Conservation (phyloP, 345 rosid species). For the Salix purpurea region DNA sequence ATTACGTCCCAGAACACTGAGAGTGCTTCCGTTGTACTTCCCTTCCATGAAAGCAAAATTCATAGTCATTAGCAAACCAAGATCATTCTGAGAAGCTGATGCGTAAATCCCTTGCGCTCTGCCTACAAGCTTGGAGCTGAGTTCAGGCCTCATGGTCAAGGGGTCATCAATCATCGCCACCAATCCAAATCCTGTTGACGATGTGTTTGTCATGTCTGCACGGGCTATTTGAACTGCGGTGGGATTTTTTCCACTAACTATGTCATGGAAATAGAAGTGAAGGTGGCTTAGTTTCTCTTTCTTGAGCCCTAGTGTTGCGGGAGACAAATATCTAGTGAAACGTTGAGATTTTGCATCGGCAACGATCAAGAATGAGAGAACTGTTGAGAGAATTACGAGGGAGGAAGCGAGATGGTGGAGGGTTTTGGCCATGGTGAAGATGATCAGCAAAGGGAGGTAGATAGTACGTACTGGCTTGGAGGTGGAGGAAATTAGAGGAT, state of each 20-base stretch:
- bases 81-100: conserved; percentile 3
- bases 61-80: conserved; percentile 11
- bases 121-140: conserved; percentile 21
- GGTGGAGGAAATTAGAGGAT: neutral
- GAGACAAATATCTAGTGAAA: neutral
- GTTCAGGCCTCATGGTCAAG: conserved; percentile 15
- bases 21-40: conserved; percentile 23
- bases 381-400: neutral
- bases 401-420: neutral
- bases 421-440: conserved; percentile 4
- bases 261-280: conserved; percentile 41
- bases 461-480: neutral
- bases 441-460: neutral
- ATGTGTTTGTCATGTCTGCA: conserved; percentile 9
- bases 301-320: conserved; percentile 1
- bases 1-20: conserved; percentile 23
- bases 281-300: conserved; percentile 40
- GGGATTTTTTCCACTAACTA: conserved; percentile 25
- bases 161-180: conserved; percentile 21
- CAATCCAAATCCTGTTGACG: conserved; percentile 5
- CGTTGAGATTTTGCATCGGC: neutral
- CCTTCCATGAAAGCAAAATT: conserved; percentile 25
- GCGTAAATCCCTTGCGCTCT: conserved; percentile 26
- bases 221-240: conserved; percentile 27
- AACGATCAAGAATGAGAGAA: neutral